Evolutionary conservation across 2,329 filamentous ascomycete genomes (phyloP).

Genomic region (Pseudogymnoascus verrucosus): DNA sequence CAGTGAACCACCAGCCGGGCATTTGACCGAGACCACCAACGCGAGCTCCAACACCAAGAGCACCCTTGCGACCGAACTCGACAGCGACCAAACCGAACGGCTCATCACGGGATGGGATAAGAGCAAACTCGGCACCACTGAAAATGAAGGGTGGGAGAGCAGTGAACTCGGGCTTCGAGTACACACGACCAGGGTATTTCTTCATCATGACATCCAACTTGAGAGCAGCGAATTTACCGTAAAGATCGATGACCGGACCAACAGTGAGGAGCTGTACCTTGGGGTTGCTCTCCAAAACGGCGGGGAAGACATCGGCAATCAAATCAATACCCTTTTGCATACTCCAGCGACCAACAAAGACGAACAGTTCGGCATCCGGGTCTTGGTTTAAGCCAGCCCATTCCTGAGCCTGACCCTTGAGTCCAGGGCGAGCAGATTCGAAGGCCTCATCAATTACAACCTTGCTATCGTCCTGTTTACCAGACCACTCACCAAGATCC

Average conservation of each 20-base stretch:
- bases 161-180: slow-evolving; percentile 61
- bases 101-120: slow-evolving; percentile 62
- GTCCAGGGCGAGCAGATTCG: slow-evolving; percentile 43
- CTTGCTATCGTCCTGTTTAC: slow-evolving; percentile 35
- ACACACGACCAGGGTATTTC: slow-evolving; percentile 56
- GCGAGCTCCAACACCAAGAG: slow-evolving; percentile 56
- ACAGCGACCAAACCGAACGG: slow-evolving; percentile 62
- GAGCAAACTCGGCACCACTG: slow-evolving; percentile 58
- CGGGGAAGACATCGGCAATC: slow-evolving; percentile 59
- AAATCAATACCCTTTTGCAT: slow-evolving; percentile 63
- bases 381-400: slow-evolving; percentile 58
- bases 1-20: slow-evolving; percentile 65
- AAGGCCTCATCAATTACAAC: slow-evolving; percentile 47
- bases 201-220: slow-evolving; percentile 59
- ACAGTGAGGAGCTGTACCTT: slow-evolving; percentile 55
- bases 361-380: slow-evolving; percentile 55
- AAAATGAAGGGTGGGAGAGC: slow-evolving; percentile 59
- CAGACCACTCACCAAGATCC: slow-evolving; percentile 48
- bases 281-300: slow-evolving; percentile 50
- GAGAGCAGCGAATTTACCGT: slow-evolving; percentile 59
- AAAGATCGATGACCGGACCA: slow-evolving; percentile 59
- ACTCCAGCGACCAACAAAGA: slow-evolving; percentile 62
- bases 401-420: slow-evolving; percentile 55
- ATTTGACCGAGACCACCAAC: slow-evolving; percentile 63
- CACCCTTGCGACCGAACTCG: slow-evolving; percentile 61